phyloP scores from a whole-genome alignment of 2,329 filamentous ascomycete species.

The Ophiosphaerella herpotricha region DNA sequence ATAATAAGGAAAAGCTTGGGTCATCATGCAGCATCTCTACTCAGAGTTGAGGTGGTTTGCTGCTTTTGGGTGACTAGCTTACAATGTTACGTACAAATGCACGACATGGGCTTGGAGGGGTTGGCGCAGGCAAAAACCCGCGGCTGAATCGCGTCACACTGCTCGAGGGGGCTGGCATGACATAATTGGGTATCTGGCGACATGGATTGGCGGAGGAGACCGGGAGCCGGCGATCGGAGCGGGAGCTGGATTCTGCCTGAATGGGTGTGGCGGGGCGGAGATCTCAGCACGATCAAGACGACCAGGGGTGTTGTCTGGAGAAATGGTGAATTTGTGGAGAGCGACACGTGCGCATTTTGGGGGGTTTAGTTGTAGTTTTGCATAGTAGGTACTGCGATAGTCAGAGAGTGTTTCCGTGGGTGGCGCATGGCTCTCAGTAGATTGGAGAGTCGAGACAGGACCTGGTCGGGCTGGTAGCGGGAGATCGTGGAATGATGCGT shows the following conservation, averaged over 20 bases:
- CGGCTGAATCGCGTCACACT: constrained; percentile 16
- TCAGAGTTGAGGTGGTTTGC: constrained; percentile 23
- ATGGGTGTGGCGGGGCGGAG: constrained; percentile 30
- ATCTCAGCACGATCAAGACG: not conserved
- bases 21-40: constrained; percentile 18
- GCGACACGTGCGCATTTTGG: too few relatives aligned
- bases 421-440: too few relatives aligned
- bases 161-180: constrained; percentile 17
- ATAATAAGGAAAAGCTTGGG: constrained; percentile 3
- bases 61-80: constrained; percentile 15
- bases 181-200: constrained; percentile 15
- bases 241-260: constrained; percentile 26
- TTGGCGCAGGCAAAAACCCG: constrained; percentile 14
- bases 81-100: constrained; percentile 28
- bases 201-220: constrained; percentile 25
- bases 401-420: too few relatives aligned
- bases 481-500: constrained; percentile 30
- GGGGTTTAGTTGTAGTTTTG: too few relatives aligned
- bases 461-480: constrained; percentile 2
- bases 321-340: too few relatives aligned
- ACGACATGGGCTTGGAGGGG: constrained; percentile 18
- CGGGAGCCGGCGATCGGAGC: constrained; percentile 25
- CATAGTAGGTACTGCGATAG: too few relatives aligned
- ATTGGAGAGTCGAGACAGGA: too few relatives aligned
- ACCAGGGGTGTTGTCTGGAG: too few relatives aligned